These are phyloP conservation scores for Leccinum incarnatum DNA, from an alignment of 768 basidiomycete genomes.

Conservation along the genomic window DNA sequence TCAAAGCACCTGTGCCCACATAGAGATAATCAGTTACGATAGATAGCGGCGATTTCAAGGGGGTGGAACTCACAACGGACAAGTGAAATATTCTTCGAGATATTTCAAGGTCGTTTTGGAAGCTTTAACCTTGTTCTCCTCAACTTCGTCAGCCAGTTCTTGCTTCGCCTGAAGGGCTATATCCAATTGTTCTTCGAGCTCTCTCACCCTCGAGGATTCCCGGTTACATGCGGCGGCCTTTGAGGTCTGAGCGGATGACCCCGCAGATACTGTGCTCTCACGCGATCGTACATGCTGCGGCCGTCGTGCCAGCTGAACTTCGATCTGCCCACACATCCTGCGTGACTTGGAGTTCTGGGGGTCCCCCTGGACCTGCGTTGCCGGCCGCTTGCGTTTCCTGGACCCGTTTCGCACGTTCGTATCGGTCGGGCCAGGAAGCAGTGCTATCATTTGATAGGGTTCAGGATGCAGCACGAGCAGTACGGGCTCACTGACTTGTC, in stretches of 20 bases:
- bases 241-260: neutral
- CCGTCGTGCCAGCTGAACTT: conserved; percentile 1
- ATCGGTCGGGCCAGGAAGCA: neutral
- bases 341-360: conserved; percentile 7
- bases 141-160: conserved; percentile 40
- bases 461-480: neutral
- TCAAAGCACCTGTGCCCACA: conserved; percentile 54
- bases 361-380: neutral
- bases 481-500: conserved; percentile 14
- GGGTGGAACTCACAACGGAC: conserved; percentile 49
- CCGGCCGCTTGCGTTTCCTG: conserved; percentile 13
- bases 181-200: conserved; percentile 42
- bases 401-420: neutral
- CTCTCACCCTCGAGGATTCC: conserved; percentile 36
- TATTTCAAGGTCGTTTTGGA: conserved; percentile 43
- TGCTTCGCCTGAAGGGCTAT: conserved; percentile 40
- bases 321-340: conserved; percentile 14
- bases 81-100: conserved; percentile 64
- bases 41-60: conserved; percentile 4
- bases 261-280: neutral
- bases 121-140: conserved; percentile 35
- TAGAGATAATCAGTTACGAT: conserved; percentile 11
- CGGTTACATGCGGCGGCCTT: conserved; percentile 30
- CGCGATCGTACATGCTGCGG: neutral
- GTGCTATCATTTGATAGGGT: conserved; percentile 8